phyloP scores from a whole-genome alignment of 257 asterid species.

The Capsicum rhomboideum region DNA sequence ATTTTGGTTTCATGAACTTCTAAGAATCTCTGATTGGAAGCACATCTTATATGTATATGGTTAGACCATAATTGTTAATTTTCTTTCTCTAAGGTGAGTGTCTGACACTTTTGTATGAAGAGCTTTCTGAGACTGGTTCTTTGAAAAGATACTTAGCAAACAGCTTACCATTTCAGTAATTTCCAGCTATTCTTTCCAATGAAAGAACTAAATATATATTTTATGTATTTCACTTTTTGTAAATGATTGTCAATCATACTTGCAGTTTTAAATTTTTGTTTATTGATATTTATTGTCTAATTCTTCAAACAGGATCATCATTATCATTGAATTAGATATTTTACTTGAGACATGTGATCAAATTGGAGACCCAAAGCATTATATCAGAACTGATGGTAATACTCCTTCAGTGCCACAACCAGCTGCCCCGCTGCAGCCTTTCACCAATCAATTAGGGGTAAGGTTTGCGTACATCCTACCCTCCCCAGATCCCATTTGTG shows the following conservation, averaged over 20 bases:
- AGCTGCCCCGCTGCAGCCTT: slow-evolving; percentile 20
- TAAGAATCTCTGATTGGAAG: no score
- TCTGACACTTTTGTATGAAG: neutral
- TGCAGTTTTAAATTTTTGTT: neutral
- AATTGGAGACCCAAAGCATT: slow-evolving; percentile 62
- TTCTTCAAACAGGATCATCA: slow-evolving; percentile 63
- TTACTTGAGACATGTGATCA: slow-evolving; percentile 47
- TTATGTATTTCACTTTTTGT: neutral
- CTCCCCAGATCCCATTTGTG: no score
- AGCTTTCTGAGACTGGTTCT: neutral
- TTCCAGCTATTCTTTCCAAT: neutral
- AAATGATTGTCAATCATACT: neutral
- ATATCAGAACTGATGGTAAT: slow-evolving; percentile 27
- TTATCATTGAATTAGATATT: slow-evolving; percentile 61
- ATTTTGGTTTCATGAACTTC: neutral
- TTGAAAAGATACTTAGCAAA: neutral
- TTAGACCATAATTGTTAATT: no score
- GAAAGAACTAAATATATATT: neutral
- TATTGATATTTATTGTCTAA: neutral
- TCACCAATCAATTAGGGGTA: slow-evolving; percentile 28
- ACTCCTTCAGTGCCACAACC: slow-evolving; percentile 28
- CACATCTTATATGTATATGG: no score
- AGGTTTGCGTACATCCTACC: no score
- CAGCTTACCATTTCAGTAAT: neutral
- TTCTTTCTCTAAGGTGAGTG: no score